These are phyloP conservation scores for Monosporascus sp. DNA, from an alignment of 2,329 filamentous ascomycete genomes.

Conservation along the genomic window DNA sequence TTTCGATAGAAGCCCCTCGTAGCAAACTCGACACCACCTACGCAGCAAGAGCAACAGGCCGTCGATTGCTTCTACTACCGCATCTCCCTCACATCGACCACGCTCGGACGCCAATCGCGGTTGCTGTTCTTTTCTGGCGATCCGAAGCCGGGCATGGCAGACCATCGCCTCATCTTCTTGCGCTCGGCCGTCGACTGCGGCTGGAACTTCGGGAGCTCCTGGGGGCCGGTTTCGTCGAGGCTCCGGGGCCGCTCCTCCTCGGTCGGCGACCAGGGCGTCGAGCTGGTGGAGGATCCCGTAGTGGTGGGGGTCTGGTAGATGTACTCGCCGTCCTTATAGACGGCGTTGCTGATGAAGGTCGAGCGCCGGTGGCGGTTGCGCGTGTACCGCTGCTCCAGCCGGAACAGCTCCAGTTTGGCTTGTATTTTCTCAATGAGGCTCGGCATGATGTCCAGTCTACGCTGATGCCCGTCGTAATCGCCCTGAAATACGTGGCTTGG, in stretches of 20 bases:
- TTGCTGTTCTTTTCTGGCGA: slow-evolving; percentile 26
- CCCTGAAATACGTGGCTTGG: too few species aligned
- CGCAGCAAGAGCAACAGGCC: neutral
- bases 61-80: slow-evolving; percentile 2
- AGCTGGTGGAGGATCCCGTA: slow-evolving; percentile 45
- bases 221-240: slow-evolving; percentile 21
- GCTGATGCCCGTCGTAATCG: neutral
- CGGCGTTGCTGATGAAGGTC: slow-evolving; percentile 81
- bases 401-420: slow-evolving; percentile 80
- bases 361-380: slow-evolving; percentile 79
- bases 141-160: slow-evolving; percentile 51
- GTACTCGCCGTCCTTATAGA: slow-evolving; percentile 95
- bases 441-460: slow-evolving; percentile 25
- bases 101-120: slow-evolving; percentile 35
- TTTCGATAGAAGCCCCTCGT: too few species aligned
- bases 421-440: slow-evolving; percentile 55
- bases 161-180: slow-evolving; percentile 50
- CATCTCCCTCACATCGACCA: slow-evolving; percentile 13
- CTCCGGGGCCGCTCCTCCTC: slow-evolving; percentile 16
- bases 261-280: slow-evolving; percentile 14
- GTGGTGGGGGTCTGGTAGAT: slow-evolving; percentile 64
- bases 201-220: slow-evolving; percentile 17
- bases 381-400: slow-evolving; percentile 92
- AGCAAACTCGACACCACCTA: too few species aligned
- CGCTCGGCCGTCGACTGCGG: slow-evolving; percentile 29